Percentiles rank a stretch among this genome's conserved stretches.
phyloP scores from a whole-genome alignment of 2,329 filamentous ascomycete genomes.

The Metarhizium brunneum region DNA sequence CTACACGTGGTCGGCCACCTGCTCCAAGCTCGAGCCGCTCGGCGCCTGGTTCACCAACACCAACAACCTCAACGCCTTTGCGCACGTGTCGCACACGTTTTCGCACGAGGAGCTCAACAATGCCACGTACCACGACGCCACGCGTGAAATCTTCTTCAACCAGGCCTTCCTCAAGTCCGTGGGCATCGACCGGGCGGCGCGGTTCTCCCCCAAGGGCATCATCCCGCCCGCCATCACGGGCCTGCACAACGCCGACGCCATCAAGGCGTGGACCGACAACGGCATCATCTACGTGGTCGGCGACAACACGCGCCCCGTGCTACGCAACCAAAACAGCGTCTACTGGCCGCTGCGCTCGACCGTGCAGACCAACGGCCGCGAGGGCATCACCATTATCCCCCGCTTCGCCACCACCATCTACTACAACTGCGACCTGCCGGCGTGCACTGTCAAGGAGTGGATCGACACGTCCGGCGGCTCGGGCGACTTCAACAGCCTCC shows the following conservation, averaged over 20 bases:
- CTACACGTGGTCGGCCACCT: conserved; percentile 40
- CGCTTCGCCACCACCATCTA: conserved; percentile 55
- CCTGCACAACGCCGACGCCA: conserved; percentile 53
- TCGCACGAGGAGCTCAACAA: conserved; percentile 51
- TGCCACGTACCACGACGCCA: conserved; percentile 47
- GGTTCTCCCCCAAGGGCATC: conserved; percentile 44
- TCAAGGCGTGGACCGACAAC: conserved; percentile 48
- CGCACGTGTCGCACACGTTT: conserved; percentile 54
- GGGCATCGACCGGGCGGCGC: conserved; percentile 34
- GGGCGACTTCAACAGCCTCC: conserved; percentile 42
- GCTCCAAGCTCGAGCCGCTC: conserved; percentile 39
- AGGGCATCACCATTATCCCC: conserved; percentile 46
- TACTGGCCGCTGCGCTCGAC: conserved; percentile 48
- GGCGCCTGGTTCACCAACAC: conserved; percentile 41
- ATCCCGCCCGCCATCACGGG: conserved; percentile 57
- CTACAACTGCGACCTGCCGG: conserved; percentile 51
- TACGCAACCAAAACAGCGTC: conserved; percentile 40
- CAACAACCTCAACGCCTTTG: conserved; percentile 43
- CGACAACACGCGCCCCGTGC: conserved; percentile 48
- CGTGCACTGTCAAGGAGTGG: conserved; percentile 51
- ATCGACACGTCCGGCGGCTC: conserved; percentile 45
- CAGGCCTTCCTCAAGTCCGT: conserved; percentile 46
- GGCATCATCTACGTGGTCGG: conserved; percentile 53
- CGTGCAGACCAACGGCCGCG: conserved; percentile 40
- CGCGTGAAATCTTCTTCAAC: conserved; percentile 51